Evolutionary conservation across 805 yeast genomes (phyloP).

Genomic region (Saccharomycopsis selenospora): DNA sequence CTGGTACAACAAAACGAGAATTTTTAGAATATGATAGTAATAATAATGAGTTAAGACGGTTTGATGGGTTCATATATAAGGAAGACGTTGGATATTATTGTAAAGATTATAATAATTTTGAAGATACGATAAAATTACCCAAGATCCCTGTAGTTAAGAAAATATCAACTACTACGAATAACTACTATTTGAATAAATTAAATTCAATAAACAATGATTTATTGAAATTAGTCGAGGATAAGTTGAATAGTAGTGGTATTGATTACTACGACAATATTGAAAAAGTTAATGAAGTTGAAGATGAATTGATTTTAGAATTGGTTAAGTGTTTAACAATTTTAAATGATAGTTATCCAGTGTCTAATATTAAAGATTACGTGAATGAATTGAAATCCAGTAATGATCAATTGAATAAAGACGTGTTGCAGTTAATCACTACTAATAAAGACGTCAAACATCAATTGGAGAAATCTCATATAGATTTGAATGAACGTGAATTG

Average conservation of each 20-base stretch:
- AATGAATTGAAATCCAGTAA: slow-evolving; percentile 7
- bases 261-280: not conserved
- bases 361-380: slow-evolving; percentile 12
- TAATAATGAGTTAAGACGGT: slow-evolving; percentile 8
- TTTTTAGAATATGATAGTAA: slow-evolving; percentile 10
- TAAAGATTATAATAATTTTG: slow-evolving; percentile 11
- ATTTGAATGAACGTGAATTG: slow-evolving; percentile 16
- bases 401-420: slow-evolving; percentile 5
- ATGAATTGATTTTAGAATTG: slow-evolving; percentile 6
- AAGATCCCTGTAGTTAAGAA: slow-evolving; percentile 9
- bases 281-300: not conserved
- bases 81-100: slow-evolving; percentile 8
- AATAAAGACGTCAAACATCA: slow-evolving; percentile 11
- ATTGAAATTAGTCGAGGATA: slow-evolving; percentile 2
- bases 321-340: slow-evolving; percentile 12
- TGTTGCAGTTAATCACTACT: slow-evolving; percentile 8
- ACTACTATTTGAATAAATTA: slow-evolving; percentile 5
- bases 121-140: slow-evolving; percentile 13
- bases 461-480: slow-evolving; percentile 13
- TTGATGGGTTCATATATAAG: slow-evolving; percentile 9
- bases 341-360: slow-evolving; percentile 18
- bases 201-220: slow-evolving; percentile 3
- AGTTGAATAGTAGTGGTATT: not conserved
- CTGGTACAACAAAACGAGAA: not conserved
- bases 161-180: slow-evolving; percentile 12